phyloP scores from a whole-genome alignment of 257 asterid species.

The Anisodus tanguticus region DNA sequence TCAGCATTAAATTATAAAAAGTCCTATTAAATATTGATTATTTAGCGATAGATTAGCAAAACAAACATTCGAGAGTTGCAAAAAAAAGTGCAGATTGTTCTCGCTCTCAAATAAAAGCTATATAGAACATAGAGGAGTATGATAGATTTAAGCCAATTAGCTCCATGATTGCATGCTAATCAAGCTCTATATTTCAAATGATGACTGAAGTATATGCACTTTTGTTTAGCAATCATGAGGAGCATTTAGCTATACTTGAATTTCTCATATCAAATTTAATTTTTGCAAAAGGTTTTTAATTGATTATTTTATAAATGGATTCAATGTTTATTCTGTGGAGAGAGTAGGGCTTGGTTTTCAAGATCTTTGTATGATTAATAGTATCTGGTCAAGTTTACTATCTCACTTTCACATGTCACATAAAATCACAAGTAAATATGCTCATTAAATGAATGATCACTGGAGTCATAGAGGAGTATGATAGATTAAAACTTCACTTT shows the following conservation, averaged over 20 bases:
- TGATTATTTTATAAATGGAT: neutral
- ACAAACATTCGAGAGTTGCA: too few species aligned
- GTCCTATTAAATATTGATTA: too few species aligned
- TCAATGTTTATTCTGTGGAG: neutral
- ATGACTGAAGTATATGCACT: conserved; percentile 47
- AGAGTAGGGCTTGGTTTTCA: conserved; percentile 10
- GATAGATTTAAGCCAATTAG: conserved; percentile 37
- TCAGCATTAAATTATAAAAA: too few species aligned
- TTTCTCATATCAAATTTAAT: neutral
- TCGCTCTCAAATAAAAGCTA: too few species aligned
- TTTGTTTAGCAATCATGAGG: conserved; percentile 54
- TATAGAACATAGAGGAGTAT: too few species aligned
- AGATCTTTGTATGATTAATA: conserved; percentile 11
- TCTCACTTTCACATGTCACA: conserved; percentile 17
- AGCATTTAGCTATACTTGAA: conserved; percentile 33
- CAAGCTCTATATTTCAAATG: conserved; percentile 34
- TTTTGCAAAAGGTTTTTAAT: neutral
- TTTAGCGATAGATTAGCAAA: too few species aligned
- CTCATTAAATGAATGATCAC: neutral
- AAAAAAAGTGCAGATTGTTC: too few species aligned
- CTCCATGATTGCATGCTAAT: conserved; percentile 55
- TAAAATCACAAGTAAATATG: conserved; percentile 8
- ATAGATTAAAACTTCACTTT: neutral
- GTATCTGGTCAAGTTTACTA: conserved; percentile 28
- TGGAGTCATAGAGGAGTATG: neutral